Base-by-base conservation (phyloP, 1,284 basidiomycete species). In the Sanghuangporus weigelae region DNA sequence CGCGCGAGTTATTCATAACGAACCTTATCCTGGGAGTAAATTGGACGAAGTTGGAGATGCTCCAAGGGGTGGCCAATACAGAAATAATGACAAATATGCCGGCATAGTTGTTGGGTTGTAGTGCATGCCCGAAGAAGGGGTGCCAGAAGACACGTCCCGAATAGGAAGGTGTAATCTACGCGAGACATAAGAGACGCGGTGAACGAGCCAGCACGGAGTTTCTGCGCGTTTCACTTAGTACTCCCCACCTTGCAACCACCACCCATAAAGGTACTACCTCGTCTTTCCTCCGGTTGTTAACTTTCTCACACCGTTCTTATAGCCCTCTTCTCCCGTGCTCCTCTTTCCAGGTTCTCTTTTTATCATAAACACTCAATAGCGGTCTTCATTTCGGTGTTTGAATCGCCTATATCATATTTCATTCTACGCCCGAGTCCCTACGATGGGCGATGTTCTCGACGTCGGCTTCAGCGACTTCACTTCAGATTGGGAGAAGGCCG, bases 401-500 rank as follows among this genome's bases (percentile, higher is more conserved):
- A 53, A 53, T 14, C 51, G 53, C 53, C 38, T 7, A 19, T 46
- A 46, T 42, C 6, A 44, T 57, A 23, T 8, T 35, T 21, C 26
- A 19, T 14, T 21, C 2, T 19, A 44, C 35, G 14, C 26, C 38
- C 39, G 6, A 2, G 19, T 19, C 39, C 19, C 31, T 14, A 42
- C 48, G 21, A 60, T 60, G 59, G 50, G 54, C 23, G 39, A 39
- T 40, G 50, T 60, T 40, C 1, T 50, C 14, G 59, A 16, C 54
- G 23, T 39, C n/a, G 50, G 39, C 40, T 26, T 57, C 21, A 57
- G 19, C 14, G 56, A 57, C 26, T 53, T 60, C 39, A 35, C 59
- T 21, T n/a, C 16, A n/a, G 59, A 60, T 3, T 60, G 59, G 59
- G 59, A 60, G 7, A 53, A 40, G 19, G 59, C 59, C 8, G 54